Percentiles rank a stretch among this genome's conserved stretches.
Evolutionary conservation across 345 rosid species (phyloP).

Genomic region (Linum usitatissimum): DNA sequence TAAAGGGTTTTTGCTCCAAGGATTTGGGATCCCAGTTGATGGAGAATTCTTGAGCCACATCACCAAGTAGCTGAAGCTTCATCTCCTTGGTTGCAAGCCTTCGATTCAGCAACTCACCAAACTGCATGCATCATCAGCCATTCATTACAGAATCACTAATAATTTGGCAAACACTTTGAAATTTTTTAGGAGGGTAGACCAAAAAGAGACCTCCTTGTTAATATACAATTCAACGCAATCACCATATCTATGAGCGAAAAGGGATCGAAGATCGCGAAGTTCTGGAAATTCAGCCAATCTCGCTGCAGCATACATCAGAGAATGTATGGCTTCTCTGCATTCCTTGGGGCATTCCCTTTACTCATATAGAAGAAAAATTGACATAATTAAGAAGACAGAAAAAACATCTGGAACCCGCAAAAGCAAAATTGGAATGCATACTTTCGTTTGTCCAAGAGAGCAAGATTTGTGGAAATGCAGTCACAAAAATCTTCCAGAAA

Average conservation of each 20-base stretch:
- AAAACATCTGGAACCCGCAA: background rate
- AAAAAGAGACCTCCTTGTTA: constrained; percentile 43
- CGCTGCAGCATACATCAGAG: constrained; percentile 78
- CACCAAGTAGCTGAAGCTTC: constrained; percentile 51
- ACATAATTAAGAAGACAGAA: background rate
- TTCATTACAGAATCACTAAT: background rate
- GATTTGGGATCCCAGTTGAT: constrained; percentile 59
- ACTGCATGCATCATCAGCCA: constrained; percentile 22
- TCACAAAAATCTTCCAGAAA: constrained; percentile 46
- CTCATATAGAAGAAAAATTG: background rate
- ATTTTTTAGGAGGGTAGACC: background rate
- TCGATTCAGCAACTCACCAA: constrained; percentile 39
- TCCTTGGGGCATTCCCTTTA: constrained; percentile 80
- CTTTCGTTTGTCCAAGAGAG: constrained; percentile 56
- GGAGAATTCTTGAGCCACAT: constrained; percentile 45
- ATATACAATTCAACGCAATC: constrained; percentile 34
- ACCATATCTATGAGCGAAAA: constrained; percentile 55
- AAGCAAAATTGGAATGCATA: constrained; percentile 11
- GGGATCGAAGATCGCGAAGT: constrained; percentile 51
- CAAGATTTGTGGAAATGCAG: constrained; percentile 35
- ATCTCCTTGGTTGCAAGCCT: constrained; percentile 41
- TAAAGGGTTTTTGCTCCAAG: no score
- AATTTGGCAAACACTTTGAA: no score
- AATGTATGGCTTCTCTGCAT: constrained; percentile 62
- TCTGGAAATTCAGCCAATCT: constrained; percentile 78